phyloP scores from a whole-genome alignment of 352 stramenopile species.

The Pythium diclinum region DNA sequence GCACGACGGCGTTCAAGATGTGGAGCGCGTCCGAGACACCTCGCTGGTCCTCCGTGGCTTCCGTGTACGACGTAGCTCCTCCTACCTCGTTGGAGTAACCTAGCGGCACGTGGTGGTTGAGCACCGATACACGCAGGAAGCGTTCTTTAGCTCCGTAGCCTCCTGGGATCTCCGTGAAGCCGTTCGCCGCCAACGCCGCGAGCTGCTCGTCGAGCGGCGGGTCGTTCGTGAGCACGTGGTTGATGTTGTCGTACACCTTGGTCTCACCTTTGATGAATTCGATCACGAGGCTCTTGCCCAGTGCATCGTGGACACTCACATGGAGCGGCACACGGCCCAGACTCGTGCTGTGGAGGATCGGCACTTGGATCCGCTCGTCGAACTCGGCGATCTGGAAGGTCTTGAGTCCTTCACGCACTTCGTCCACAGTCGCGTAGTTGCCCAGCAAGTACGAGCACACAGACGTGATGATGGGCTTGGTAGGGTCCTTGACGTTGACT shows the following conservation, averaged over 20 bases:
- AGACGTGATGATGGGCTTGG: slow-evolving; percentile 54
- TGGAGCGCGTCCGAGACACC: slow-evolving; percentile 54
- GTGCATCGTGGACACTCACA: slow-evolving; percentile 57
- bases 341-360: slow-evolving; percentile 23
- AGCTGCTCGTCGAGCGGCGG: slow-evolving; percentile 54
- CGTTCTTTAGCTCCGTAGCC: slow-evolving; percentile 55
- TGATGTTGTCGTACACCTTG: slow-evolving; percentile 60
- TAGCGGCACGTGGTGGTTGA: slow-evolving; percentile 42
- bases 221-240: slow-evolving; percentile 68
- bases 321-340: slow-evolving; percentile 46
- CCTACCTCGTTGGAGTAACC: slow-evolving; percentile 36
- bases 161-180: slow-evolving; percentile 33
- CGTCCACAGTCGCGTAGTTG: slow-evolving; percentile 60
- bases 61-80: slow-evolving; percentile 41
- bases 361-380: slow-evolving; percentile 32
- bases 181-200: slow-evolving; percentile 29
- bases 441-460: slow-evolving; percentile 69
- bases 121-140: slow-evolving; percentile 63
- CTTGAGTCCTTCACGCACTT: slow-evolving; percentile 47
- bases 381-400: slow-evolving; percentile 56
- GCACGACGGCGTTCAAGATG: slow-evolving; percentile 63
- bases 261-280: slow-evolving; percentile 60
- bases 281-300: slow-evolving; percentile 64
- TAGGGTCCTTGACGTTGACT: slow-evolving; percentile 11
- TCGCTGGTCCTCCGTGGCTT: slow-evolving; percentile 52